Evolutionary conservation across 106 monocot species (phyloP).

Genomic region (Triglochin maritima): DNA sequence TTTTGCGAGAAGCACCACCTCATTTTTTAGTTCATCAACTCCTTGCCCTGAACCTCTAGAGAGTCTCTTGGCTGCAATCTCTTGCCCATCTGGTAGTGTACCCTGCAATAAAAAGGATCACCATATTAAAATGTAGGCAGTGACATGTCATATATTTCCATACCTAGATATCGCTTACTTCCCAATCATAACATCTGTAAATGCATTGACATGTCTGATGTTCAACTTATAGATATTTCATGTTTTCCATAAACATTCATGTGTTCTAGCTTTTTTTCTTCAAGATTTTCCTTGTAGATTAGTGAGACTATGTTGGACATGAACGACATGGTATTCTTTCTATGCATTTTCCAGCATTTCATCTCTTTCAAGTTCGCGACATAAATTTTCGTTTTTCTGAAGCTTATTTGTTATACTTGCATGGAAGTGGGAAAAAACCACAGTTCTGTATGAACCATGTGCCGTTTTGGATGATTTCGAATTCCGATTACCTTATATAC

Average conservation of each 20-base stretch:
- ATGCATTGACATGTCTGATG: not conserved
- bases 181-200: not conserved
- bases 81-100: not conserved
- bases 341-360: not conserved
- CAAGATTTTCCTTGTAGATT: no score
- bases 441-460: no score
- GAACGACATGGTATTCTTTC: no score
- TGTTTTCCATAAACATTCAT: no score
- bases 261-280: no score
- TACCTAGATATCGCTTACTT: no score
- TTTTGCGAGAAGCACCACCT: not conserved
- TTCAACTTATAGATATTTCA: no score
- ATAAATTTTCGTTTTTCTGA: not conserved
- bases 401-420: not conserved
- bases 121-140: not conserved
- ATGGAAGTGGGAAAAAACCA: not conserved
- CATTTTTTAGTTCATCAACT: not conserved
- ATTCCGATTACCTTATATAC: slow-evolving; percentile 5
- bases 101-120: not conserved
- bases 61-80: not conserved
- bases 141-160: no score
- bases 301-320: no score
- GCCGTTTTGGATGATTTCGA: no score
- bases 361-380: not conserved
- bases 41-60: not conserved